phyloP scores from a whole-genome alignment of 495 filamentous ascomycete species.

The Penicillium canariense region DNA sequence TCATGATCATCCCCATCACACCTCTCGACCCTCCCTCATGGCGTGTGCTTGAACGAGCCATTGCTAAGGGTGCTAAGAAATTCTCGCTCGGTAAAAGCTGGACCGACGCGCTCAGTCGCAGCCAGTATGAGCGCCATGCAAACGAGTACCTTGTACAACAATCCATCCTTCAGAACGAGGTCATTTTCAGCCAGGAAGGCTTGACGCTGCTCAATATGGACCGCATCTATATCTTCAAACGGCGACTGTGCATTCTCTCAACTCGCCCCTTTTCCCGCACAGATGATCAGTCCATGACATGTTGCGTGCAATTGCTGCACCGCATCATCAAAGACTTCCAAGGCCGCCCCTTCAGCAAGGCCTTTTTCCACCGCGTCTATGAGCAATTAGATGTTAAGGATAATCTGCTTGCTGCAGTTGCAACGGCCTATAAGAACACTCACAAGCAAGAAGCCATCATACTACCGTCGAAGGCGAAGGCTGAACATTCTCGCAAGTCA shows the following conservation, averaged over 20 bases:
- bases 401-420: conserved; percentile 53
- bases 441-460: conserved; percentile 52
- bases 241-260: conserved; percentile 57
- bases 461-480: conserved; percentile 26
- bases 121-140: conserved; percentile 36
- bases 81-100: conserved; percentile 47
- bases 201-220: conserved; percentile 67
- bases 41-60: conserved; percentile 38
- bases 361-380: conserved; percentile 59
- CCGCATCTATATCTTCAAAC: conserved; percentile 71
- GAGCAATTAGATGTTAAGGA: conserved; percentile 58
- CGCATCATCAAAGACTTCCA: conserved; percentile 60
- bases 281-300: conserved; percentile 42
- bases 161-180: conserved; percentile 65
- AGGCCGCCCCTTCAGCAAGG: conserved; percentile 55
- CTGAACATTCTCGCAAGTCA: conserved; percentile 12
- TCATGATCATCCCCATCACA: conserved; percentile 47
- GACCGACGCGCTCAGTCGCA: conserved; percentile 39
- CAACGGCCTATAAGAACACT: conserved; percentile 54
- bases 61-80: conserved; percentile 42
- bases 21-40: conserved; percentile 37
- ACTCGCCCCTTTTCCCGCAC: conserved; percentile 26
- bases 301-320: conserved; percentile 56
- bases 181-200: conserved; percentile 67
- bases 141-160: conserved; percentile 58